Conservation (phyloP, 192 early-diverging fungal genomes). For the Spizellomyces punctatus region DNA sequence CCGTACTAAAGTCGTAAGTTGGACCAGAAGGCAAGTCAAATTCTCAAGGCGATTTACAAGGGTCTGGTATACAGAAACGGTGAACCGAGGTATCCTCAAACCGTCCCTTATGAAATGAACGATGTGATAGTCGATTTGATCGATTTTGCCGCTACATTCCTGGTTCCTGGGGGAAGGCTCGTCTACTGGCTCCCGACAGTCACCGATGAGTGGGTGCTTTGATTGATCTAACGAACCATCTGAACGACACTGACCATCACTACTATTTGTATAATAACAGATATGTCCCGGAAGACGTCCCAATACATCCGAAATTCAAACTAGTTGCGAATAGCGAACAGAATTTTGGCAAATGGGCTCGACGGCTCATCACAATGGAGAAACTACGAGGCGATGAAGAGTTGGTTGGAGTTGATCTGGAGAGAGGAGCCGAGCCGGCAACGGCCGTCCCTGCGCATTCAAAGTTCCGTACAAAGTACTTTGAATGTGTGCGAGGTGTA, state of each 20-base stretch:
- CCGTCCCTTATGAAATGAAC: slow-evolving; percentile 92
- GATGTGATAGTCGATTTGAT: slow-evolving; percentile 84
- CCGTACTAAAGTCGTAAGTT: slow-evolving; percentile 28
- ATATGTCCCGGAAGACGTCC: slow-evolving; percentile 77
- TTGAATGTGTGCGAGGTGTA: neutral
- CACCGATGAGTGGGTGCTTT: slow-evolving; percentile 59
- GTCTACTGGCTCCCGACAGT: slow-evolving; percentile 97
- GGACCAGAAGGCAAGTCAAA: too few relatives aligned
- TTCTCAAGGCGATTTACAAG: too few relatives aligned
- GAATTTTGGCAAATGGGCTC: slow-evolving; percentile 89
- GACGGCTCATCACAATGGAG: slow-evolving; percentile 94
- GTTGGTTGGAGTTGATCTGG: too few relatives aligned
- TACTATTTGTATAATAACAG: slow-evolving; percentile 2
- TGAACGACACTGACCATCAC: slow-evolving; percentile 1
- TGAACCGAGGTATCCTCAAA: slow-evolving; percentile 78
- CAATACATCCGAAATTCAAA: slow-evolving; percentile 76
- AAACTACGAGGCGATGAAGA: slow-evolving; percentile 46
- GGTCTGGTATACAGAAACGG: slow-evolving; percentile 40
- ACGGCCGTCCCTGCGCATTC: neutral
- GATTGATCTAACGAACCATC: slow-evolving; percentile 32
- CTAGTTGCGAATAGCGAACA: slow-evolving; percentile 93
- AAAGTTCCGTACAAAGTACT: neutral
- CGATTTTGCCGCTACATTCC: slow-evolving; percentile 75
- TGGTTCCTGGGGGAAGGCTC: slow-evolving; percentile 78
- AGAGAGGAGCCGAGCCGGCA: too few relatives aligned